A percentile compares a stretch with the other conserved stretches of the same genome.
Conservation (phyloP, 129 eudicot species). For the Scalesia atractyloides region DNA sequence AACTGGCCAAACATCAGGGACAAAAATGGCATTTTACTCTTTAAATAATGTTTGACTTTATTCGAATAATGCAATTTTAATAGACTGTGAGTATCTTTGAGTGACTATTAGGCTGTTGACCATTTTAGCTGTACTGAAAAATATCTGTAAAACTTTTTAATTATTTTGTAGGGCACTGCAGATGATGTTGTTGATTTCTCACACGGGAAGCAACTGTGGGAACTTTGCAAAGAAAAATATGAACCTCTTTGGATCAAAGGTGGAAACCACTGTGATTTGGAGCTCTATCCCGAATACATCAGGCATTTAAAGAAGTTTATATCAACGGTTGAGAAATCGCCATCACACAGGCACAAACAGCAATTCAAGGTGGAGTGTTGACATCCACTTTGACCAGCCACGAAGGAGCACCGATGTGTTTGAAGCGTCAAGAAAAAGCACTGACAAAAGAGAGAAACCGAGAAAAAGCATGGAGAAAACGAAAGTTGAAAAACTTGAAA, state of each 20-base stretch:
- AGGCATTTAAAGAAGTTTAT: slow-evolving; percentile 81
- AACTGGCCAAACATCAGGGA: too few relatives aligned
- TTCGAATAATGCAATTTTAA: background rate
- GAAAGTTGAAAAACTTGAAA: slow-evolving; percentile 54
- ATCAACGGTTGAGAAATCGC: slow-evolving; percentile 64
- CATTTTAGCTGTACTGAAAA: background rate
- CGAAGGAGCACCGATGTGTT: slow-evolving; percentile 71
- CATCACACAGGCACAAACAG: slow-evolving; percentile 61
- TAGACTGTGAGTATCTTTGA: background rate
- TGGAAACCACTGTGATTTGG: slow-evolving; percentile 86
- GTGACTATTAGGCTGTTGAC: background rate
- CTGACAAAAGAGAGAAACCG: slow-evolving; percentile 77
- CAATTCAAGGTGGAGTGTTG: slow-evolving; percentile 61
- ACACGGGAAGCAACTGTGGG: slow-evolving; percentile 94
- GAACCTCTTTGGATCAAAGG: slow-evolving; percentile 95
- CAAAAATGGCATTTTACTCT: too few relatives aligned
- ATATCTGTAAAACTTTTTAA: background rate
- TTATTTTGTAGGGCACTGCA: slow-evolving; percentile 68
- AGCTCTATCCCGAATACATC: slow-evolving; percentile 80
- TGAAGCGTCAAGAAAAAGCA: slow-evolving; percentile 70
- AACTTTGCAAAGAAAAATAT: slow-evolving; percentile 83
- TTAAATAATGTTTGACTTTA: background rate
- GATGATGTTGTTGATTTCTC: slow-evolving; percentile 83
- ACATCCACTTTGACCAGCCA: slow-evolving; percentile 62
- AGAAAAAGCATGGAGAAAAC: slow-evolving; percentile 63